Percentiles rank a stretch among this genome's conserved stretches.
These are phyloP conservation scores for Gnomoniopsis sp. DNA, from an alignment of 2,329 filamentous ascomycete species.

Conservation along the genomic window DNA sequence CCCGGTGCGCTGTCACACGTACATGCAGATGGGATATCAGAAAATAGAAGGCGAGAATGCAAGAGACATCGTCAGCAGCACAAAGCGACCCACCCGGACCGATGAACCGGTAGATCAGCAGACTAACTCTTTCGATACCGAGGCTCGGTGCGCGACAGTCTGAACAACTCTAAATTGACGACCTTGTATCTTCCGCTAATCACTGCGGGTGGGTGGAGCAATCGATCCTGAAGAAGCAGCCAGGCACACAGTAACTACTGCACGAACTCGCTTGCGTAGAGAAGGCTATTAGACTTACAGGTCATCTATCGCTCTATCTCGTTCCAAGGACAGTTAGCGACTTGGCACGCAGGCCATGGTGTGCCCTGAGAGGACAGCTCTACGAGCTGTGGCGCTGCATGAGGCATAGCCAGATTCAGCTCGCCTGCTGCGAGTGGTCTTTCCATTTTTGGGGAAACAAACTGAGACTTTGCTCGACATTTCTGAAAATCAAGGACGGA, in stretches of 20 bases:
- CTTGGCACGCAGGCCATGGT: constrained; percentile 13
- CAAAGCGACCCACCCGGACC: too few species aligned
- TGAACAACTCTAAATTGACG: background rate
- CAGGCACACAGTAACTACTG: too few species aligned
- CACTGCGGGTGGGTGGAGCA: too few species aligned
- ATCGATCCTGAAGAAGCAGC: too few species aligned
- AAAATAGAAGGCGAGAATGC: too few species aligned
- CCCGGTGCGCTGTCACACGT: too few species aligned
- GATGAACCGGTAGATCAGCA: background rate
- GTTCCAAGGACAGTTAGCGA: constrained; percentile 6
- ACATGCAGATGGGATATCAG: too few species aligned
- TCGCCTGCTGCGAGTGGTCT: background rate
- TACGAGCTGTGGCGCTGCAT: constrained; percentile 18
- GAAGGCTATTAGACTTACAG: background rate
- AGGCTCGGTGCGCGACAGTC: background rate
- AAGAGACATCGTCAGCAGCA: too few species aligned
- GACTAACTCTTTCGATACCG: background rate
- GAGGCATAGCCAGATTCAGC: constrained; percentile 10
- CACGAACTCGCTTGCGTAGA: too few species aligned
- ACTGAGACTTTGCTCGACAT: background rate
- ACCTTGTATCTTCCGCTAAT: background rate
- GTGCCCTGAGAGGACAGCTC: constrained; percentile 17
- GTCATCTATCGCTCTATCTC: background rate
- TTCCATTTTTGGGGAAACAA: background rate
- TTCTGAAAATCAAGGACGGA: too few species aligned